These are phyloP conservation scores for Balansia obtecta DNA, from an alignment of 2,329 filamentous ascomycete genomes.

Conservation along the genomic window DNA sequence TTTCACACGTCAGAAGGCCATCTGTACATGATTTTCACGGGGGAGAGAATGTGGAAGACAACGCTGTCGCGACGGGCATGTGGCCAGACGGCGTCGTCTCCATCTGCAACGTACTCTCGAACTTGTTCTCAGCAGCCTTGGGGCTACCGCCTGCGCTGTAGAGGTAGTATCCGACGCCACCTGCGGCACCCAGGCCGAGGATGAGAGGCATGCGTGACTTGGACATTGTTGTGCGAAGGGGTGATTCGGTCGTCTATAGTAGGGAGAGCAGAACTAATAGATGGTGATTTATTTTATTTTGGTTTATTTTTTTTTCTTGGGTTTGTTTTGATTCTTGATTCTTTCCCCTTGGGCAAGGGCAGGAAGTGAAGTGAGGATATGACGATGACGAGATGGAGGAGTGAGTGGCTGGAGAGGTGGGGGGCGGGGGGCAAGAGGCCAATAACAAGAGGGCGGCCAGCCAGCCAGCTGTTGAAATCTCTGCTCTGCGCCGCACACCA, in stretches of 20 bases:
- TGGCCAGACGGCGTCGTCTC: background rate
- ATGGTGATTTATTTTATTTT: too few relatives aligned
- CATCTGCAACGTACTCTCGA: slow-evolving; percentile 50
- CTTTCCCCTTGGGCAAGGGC: background rate
- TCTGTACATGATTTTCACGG: background rate
- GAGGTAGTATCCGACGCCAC: slow-evolving; percentile 76
- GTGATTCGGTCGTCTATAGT: background rate
- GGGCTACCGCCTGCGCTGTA: slow-evolving; percentile 75
- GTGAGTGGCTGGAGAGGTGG: background rate
- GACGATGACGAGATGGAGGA: background rate
- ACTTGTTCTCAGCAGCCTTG: slow-evolving; percentile 72
- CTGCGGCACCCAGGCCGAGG: slow-evolving; percentile 50
- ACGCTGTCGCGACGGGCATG: background rate
- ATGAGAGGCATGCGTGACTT: slow-evolving; percentile 33
- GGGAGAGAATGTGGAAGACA: background rate
- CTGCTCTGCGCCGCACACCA: background rate
- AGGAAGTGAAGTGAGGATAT: slow-evolving; percentile 1
- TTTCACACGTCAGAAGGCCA: background rate
- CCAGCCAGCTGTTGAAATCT: background rate
- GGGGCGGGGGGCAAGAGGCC: too few relatives aligned
- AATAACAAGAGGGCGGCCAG: too few relatives aligned
- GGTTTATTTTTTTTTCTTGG: too few relatives aligned
- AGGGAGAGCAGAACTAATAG: too few relatives aligned
- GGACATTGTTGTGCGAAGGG: slow-evolving; percentile 26
- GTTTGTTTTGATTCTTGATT: too few relatives aligned